Base-by-base conservation (phyloP, 2,329 filamentous ascomycete genomes). In the Apiospora marii region DNA sequence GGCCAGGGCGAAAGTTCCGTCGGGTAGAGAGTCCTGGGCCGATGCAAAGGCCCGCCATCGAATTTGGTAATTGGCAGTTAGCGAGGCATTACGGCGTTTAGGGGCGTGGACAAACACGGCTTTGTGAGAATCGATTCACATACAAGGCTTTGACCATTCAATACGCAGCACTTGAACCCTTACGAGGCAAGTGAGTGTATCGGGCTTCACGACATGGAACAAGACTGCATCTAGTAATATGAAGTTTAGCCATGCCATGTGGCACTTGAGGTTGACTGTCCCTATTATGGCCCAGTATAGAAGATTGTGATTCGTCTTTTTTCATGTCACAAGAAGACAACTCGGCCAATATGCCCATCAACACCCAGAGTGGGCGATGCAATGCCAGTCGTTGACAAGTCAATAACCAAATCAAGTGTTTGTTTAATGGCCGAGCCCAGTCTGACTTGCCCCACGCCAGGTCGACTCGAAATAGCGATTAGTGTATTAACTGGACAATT, bases 1-100 rank as follows among this genome's bases (percentile, higher is more conserved):
- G 71, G 43, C 72, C 46, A 74, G 22, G 70, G 58, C 44, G 72
- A 76, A 24, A 72, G 69, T n/a, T 27, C 70, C 12, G 61, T 64
- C 64, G 68, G 67, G 49, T 79, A 77, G 71, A 64, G 34, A 51
- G 49, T 51, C 49, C 49, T 14, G 49, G 48, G 49, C 49, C 49
- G 49, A 14, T 8, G n/a, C 49, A 51, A 27, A 27, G 49, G 49
- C n/a, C 30, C 30, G 10, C 30, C 30, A 41, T 64, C 12, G 30
- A 22, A 41, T 24, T 64, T 64, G 34, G 22, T 64, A 41, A 41
- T 64, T 64, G 58, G 53, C 53, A 37, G 53, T 64, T 64, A 64
- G 58, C 58, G 58, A 41, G 58, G 58, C 58, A 64, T n/a, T 41
- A 37, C 58, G 58, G 58, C 58, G 58, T 64, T 64, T 19, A 41